Conservation (phyloP, 2,329 filamentous ascomycete species). For the Aureobasidium melanogenum region DNA sequence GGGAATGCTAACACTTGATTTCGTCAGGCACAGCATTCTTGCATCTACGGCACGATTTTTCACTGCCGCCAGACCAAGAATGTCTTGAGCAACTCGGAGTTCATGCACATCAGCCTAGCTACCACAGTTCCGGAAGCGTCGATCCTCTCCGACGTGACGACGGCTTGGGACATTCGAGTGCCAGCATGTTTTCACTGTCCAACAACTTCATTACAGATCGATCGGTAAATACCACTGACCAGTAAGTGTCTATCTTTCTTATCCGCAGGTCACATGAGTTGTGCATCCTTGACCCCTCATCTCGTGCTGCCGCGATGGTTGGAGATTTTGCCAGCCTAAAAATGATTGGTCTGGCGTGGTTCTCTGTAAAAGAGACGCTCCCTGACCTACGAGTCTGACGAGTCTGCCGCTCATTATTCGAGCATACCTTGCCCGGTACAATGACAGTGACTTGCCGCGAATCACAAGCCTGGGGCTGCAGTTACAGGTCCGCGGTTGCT, state of each 20-base stretch:
- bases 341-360: slow-evolving; percentile 5
- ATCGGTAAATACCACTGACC: slow-evolving; percentile 34
- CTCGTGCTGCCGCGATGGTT: slow-evolving; percentile 1
- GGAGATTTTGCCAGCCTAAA: background rate
- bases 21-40: slow-evolving; percentile 6
- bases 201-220: slow-evolving; percentile 6
- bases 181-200: slow-evolving; percentile 34
- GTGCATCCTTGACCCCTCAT: slow-evolving; percentile 5
- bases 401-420: background rate
- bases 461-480: slow-evolving; percentile 1
- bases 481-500: slow-evolving; percentile 2
- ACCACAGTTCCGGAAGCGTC: slow-evolving; percentile 32
- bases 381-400: background rate
- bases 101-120: slow-evolving; percentile 38
- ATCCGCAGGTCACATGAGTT: slow-evolving; percentile 3
- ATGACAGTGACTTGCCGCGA: slow-evolving; percentile 9
- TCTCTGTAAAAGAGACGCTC: slow-evolving; percentile 22
- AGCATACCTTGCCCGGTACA: background rate
- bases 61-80: slow-evolving; percentile 28
- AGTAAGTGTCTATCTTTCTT: slow-evolving; percentile 13
- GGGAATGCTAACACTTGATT: background rate
- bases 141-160: slow-evolving; percentile 45
- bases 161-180: slow-evolving; percentile 37
- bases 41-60: slow-evolving; percentile 6
- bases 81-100: slow-evolving; percentile 36